These are phyloP conservation scores for Tubosaeta brunneosetosa DNA, from an alignment of 768 basidiomycete genomes.

Conservation along the genomic window DNA sequence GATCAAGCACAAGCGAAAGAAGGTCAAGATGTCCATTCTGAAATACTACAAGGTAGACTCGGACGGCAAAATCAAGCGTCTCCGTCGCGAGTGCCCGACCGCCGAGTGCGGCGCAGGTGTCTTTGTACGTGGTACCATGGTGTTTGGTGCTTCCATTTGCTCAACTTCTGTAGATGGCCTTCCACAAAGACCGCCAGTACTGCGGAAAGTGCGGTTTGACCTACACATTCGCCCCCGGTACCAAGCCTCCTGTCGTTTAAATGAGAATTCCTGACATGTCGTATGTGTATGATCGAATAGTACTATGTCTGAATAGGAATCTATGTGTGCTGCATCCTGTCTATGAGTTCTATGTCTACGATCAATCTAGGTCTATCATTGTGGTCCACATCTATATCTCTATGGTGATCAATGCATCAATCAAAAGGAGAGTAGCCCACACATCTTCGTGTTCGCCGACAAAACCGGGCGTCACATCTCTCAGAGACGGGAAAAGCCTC, in stretches of 20 bases:
- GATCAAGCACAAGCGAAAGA: conserved; percentile 99
- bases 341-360: conserved; percentile 3
- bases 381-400: conserved; percentile 2
- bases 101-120: conserved; percentile 82
- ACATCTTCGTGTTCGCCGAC: conserved; percentile 28
- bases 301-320: background rate
- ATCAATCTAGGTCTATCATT: no score
- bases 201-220: conserved; percentile 94
- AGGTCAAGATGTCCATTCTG: conserved; percentile 99
- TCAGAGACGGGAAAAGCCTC: conserved; percentile 38
- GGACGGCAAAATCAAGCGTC: conserved; percentile 99
- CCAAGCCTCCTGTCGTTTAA: conserved; percentile 71
- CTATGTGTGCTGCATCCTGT: background rate
- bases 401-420: no score
- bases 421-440: conserved; percentile 16
- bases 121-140: conserved; percentile 52
- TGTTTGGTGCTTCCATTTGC: background rate
- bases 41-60: conserved; percentile 99
- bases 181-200: conserved; percentile 97
- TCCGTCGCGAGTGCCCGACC: conserved; percentile 91
- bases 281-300: conserved; percentile 11
- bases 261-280: conserved; percentile 10
- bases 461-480: conserved; percentile 32
- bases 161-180: conserved; percentile 73
- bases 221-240: conserved; percentile 78